Percentiles rank a stretch among this genome's conserved stretches.
Evolutionary conservation across 2,329 filamentous ascomycete genomes (phyloP).

Genomic region (Leptosphaerulina australis): DNA sequence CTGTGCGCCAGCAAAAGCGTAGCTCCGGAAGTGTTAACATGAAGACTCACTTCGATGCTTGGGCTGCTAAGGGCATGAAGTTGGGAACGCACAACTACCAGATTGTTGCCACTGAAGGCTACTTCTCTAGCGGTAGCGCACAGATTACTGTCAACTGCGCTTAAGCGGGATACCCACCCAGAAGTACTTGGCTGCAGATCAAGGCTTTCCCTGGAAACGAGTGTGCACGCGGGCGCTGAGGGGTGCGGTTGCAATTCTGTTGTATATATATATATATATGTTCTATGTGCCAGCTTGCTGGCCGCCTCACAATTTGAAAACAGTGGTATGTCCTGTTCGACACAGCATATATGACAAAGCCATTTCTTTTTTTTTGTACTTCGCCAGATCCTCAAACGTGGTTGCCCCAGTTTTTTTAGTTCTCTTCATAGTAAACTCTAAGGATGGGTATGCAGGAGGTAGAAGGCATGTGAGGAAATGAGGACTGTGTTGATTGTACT

Average conservation of each 20-base stretch:
- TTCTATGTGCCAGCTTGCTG: slow-evolving; percentile 1
- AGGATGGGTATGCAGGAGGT: too few relatives aligned
- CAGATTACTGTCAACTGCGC: slow-evolving; percentile 54
- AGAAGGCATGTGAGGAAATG: too few relatives aligned
- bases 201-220: neutral
- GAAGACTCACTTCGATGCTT: slow-evolving; percentile 46
- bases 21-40: slow-evolving; percentile 40
- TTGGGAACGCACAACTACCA: slow-evolving; percentile 44
- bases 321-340: too few relatives aligned
- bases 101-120: slow-evolving; percentile 62
- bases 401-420: too few relatives aligned
- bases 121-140: slow-evolving; percentile 57
- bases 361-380: too few relatives aligned
- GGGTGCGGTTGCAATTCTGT: neutral
- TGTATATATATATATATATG: too few relatives aligned
- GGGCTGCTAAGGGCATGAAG: slow-evolving; percentile 40
- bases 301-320: slow-evolving; percentile 1
- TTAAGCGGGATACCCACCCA: slow-evolving; percentile 12
- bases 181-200: slow-evolving; percentile 13
- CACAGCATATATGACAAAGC: too few relatives aligned
- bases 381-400: too few relatives aligned
- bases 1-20: slow-evolving; percentile 43
- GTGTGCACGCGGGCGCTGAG: neutral
- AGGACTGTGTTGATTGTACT: too few relatives aligned
- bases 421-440: too few relatives aligned